Evolutionary conservation across 306 rosid species (phyloP), one percentile per base, ranked within the genome.

Genomic region (Canavalia gladiata): DNA sequence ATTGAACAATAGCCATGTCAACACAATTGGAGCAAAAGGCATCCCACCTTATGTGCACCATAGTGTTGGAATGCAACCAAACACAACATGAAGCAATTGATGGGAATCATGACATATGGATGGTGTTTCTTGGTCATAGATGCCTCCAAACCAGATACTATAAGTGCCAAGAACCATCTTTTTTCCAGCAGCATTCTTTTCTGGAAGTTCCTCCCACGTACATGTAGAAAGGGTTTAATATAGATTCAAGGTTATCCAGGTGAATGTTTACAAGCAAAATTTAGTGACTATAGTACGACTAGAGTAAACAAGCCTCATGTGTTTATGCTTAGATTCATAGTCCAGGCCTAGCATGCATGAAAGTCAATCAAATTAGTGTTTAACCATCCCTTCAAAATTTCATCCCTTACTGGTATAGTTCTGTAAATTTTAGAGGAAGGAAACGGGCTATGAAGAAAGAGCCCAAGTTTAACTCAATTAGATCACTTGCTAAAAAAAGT

Each of bases 31-130:
- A 1, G 99, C 99, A 76, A 96, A 84, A 92, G 80, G 87, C 90
- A 93, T 71, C 99, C 99, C 25, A 96, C 93, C 47, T 92, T 90
- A 86, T 96, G 98, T n/a, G 98, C 93, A 56, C 99, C 99, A 64
- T 96, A 96, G 86, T 96, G 99, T 82, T 96, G 99, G 59, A 96
- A 97, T n/a, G 98, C 97, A 87, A 96, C 93, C 81, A 96, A 87
- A 86, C 98, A 93, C 83, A 96, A 77, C 83, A 96, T 93, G 88
- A 96, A 86, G 87, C 98, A 93, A 76, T 97, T 92, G 77, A 96
- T 93, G 11, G 98, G 98, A 85, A 92, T 87, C 82, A 96, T 98
- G 5, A 97, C 99, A 83, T 96, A 98, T 96, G 97, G 83, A 87
- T 95, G 99, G 68, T 91, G 99, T 76, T 90, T 91, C 91, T 89